Evolutionary conservation across 2,329 filamentous ascomycete genomes (phyloP).

Genomic region (Sphaceloma murrayae): DNA sequence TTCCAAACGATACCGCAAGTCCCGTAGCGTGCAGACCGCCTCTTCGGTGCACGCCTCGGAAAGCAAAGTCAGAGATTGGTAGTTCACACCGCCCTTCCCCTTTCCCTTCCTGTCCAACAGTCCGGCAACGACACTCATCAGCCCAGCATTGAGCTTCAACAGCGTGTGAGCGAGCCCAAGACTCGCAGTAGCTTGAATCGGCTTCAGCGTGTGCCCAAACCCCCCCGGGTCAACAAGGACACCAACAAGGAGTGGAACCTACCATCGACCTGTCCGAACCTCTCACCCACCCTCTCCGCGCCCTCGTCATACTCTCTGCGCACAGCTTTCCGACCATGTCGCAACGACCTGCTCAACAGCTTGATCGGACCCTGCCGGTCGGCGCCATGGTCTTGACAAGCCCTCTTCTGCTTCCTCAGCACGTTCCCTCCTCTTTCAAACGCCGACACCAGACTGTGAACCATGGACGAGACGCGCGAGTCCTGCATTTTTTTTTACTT

Average conservation of each 20-base stretch:
- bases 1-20: not conserved
- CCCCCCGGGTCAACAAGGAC: not conserved
- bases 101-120: slow-evolving; percentile 2
- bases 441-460: not conserved
- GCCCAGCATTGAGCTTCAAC: slow-evolving; percentile 10
- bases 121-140: not conserved
- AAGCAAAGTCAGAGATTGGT: not conserved
- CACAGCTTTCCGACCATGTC: not conserved
- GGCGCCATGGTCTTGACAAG: not conserved
- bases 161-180: slow-evolving; percentile 2
- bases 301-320: slow-evolving; percentile 4
- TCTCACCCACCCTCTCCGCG: not conserved
- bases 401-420: not conserved
- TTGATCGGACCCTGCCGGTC: not conserved
- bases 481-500: not conserved
- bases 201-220: not conserved
- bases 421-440: slow-evolving; percentile 5
- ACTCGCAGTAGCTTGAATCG: slow-evolving; percentile 1
- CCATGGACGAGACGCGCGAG: not conserved
- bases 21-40: not conserved
- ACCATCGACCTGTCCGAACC: slow-evolving; percentile 8
- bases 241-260: not conserved
- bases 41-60: not conserved
- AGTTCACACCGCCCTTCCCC: not conserved
- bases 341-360: not conserved